Percentiles rank a stretch among this genome's conserved stretches.
Conservation (phyloP, 176 grass and related monocot species). For the Secale cereale region DNA sequence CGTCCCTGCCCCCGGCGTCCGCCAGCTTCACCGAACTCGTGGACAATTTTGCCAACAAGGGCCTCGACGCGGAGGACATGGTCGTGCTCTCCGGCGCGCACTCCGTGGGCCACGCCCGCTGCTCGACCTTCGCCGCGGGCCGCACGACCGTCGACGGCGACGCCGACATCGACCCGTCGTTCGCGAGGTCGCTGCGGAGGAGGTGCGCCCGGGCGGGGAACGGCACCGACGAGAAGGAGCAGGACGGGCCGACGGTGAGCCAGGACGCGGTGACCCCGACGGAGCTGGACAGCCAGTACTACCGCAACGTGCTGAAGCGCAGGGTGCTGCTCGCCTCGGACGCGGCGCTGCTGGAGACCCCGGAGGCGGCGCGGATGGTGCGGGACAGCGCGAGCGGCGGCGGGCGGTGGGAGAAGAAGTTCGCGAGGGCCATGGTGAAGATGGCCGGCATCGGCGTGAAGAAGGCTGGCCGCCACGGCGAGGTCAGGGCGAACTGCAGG, state of each 20-base stretch:
- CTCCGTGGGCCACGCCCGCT: conserved; percentile 49
- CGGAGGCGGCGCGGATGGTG: conserved; percentile 7
- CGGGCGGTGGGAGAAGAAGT: conserved; percentile 33
- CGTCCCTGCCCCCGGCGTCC: neutral
- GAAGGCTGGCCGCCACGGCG: neutral
- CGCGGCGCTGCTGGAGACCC: conserved; percentile 16
- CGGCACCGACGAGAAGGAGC: neutral
- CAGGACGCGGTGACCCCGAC: neutral
- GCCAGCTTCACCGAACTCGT: conserved; percentile 10
- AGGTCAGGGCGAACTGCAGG: conserved; percentile 23
- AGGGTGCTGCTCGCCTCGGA: conserved; percentile 44
- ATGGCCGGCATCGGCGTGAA: conserved; percentile 26
- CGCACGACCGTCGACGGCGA: neutral
- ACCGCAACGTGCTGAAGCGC: conserved; percentile 32
- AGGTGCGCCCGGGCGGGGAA: neutral
- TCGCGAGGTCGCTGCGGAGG: neutral
- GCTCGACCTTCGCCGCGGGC: conserved; percentile 16
- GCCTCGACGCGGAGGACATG: conserved; percentile 38
- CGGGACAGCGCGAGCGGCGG: neutral
- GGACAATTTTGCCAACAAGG: conserved; percentile 7
- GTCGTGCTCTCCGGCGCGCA: conserved; percentile 63
- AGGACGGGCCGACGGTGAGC: conserved; percentile 7
- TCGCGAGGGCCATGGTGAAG: conserved; percentile 31
- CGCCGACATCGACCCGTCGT: neutral
- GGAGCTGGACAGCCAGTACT: conserved; percentile 45